Base-by-base conservation (phyloP, 176 grass and related monocot species). In the Lolium multiflorum region DNA sequence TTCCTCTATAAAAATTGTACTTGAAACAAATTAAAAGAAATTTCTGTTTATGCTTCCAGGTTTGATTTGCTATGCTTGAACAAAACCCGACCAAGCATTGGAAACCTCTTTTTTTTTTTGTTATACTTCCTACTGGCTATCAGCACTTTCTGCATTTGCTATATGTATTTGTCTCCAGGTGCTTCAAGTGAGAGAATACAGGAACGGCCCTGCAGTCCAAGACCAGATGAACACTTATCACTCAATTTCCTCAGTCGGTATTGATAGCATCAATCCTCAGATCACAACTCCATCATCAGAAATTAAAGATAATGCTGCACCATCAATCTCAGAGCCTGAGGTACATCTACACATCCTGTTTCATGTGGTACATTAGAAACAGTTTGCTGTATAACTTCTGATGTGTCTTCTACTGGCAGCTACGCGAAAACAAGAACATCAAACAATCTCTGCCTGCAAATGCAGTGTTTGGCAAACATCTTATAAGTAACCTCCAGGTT, bases 401-500 rank as follows among this genome's bases (percentile, higher is more conserved):
- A 41, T 59, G 16, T 70, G 26, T 67, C 12, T 64, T 87, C 73
- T 88, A 41, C 16, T 68, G 77, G 70, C 49, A 96, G 96, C 77
- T 84, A 72, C 59, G 51, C 48, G 86, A 87, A 83, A 81, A 79
- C 71, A 94, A 77, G 74, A 88, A 54, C 18, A 79, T 7, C 41
- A 84, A 92, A 88, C 57, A 82, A 52, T 64, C 54, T 68, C 46
- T 68, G 21, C 75, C 73, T 18, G 86, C 78, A 87, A 63, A 73
- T 82, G 79, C 86, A 88, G 49, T 64, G 51, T 31, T 92, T 28
- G 39, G 57, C 16, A 87, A 57, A 75, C 82, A 86, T 81, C 85
- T 91, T 86, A 85, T 89, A 79, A 94, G 82, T 58, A 86, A 94
- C 60, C 73, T 98, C 52, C 92, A 98, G 93, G 96, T 98, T 35